These are phyloP conservation scores for Aspergillus egyptiacus DNA, from an alignment of 495 filamentous ascomycete genomes.

Conservation along the genomic window DNA sequence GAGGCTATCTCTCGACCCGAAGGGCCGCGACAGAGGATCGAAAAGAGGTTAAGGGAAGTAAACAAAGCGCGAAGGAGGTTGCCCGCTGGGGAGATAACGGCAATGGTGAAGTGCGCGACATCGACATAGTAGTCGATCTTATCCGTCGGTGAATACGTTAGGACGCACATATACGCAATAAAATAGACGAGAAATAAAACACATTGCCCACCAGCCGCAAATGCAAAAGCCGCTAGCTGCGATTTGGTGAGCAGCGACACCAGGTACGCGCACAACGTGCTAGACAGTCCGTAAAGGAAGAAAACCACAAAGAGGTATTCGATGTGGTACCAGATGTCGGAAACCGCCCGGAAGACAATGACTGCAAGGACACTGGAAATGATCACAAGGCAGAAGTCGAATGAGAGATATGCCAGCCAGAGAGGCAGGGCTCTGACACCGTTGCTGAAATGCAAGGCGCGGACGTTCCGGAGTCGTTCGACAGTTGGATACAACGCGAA, in stretches of 20 bases:
- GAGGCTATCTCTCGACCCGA: constrained; percentile 48
- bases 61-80: constrained; percentile 65
- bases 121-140: constrained; percentile 53
- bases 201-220: constrained; percentile 65
- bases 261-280: constrained; percentile 64
- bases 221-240: constrained; percentile 68
- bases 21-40: constrained; percentile 51
- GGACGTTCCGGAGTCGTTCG: constrained; percentile 68
- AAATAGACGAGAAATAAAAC: constrained; percentile 75
- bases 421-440: constrained; percentile 65
- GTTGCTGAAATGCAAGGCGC: constrained; percentile 82
- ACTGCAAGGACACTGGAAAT: constrained; percentile 52
- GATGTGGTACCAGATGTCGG: constrained; percentile 63
- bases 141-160: constrained; percentile 59
- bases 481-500: constrained; percentile 80
- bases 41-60: constrained; percentile 72
- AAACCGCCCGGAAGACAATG: constrained; percentile 55
- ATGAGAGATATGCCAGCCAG: constrained; percentile 71
- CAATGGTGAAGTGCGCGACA: constrained; percentile 62
- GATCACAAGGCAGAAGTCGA: constrained; percentile 70
- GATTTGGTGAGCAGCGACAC: constrained; percentile 63
- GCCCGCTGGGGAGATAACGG: constrained; percentile 60
- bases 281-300: constrained; percentile 66
- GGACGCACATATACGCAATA: constrained; percentile 60
- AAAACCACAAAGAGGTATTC: constrained; percentile 74